Base-by-base conservation (phyloP, 768 basidiomycete genomes). In the Leccinum imitatum region DNA sequence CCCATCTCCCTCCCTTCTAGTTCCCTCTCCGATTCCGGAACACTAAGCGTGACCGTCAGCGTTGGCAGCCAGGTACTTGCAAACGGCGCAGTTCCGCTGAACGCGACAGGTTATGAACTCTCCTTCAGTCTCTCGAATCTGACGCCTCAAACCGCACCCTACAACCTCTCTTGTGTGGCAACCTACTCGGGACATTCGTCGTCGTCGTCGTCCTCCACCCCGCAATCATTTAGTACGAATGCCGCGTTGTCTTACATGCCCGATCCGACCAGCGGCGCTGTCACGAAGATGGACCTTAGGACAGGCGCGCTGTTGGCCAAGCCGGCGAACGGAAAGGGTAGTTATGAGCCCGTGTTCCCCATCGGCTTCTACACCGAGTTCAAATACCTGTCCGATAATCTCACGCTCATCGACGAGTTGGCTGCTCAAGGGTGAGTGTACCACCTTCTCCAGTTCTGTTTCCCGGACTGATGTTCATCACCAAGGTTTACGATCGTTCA, bases 271-370 rank as follows among this genome's bases (percentile, higher is more conserved):
- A 80, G 77, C 54, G 78, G 83, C 4, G 75, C 78, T 13, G 84
- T 80, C 11, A 83, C 83, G 1, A 87, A 86, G 65, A 83, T 85
- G 79, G 84, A 87, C 66, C 72, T 81, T 58, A 75, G 83, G 51
- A 85, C 84, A 2, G 85, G 85, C 11, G 82, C 80, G 0, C 51
- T 86, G 50, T 67, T 84, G 35, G 83, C 82, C 2, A 73, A 79
- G 54, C 80, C 81, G 21, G 78, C 82, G 0, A 77, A 77, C 58
- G 83, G 84, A 15, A 71, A 76, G 55, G 78, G 78, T 9, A 68
- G 71, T 14, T 86, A 80, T 65, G 75, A 79, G 17, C 80, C 1
- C 1, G 76, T 89, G 1, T 80, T 69, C 69, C 84, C 72, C 46
- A 70, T 71, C 75, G 76, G 76, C 6, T 78, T 75, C 61, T 78